Evolutionary conservation across 805 yeast genomes (phyloP).

Genomic region (Metschnikowia anglica): DNA sequence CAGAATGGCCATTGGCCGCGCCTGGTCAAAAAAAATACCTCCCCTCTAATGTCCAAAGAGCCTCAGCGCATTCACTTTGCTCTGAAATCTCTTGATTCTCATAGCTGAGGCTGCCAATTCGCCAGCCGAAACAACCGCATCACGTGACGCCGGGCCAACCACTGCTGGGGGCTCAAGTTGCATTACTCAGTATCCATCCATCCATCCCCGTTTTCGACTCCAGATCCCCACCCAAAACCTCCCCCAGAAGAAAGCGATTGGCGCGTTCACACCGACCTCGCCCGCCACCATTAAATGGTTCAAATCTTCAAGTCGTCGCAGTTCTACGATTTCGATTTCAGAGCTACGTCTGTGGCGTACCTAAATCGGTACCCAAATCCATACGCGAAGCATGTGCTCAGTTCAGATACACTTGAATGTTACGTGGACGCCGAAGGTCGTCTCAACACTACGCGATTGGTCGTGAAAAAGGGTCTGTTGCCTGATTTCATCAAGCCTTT

Average conservation of each 20-base stretch:
- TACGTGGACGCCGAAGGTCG: conserved; percentile 60
- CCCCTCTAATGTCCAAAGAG: too few relatives aligned
- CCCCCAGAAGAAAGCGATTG: neutral
- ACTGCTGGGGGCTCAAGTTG: too few relatives aligned
- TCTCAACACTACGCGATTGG: conserved; percentile 68
- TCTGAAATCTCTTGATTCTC: too few relatives aligned
- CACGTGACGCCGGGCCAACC: too few relatives aligned
- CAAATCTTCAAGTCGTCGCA: conserved; percentile 57
- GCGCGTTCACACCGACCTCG: neutral
- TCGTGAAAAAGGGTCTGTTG: conserved; percentile 74
- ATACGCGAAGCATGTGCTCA: conserved; percentile 77
- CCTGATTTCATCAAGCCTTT: conserved; percentile 80
- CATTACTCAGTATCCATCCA: too few relatives aligned
- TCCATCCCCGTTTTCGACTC: too few relatives aligned
- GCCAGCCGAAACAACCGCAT: too few relatives aligned
- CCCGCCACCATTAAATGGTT: conserved; percentile 50
- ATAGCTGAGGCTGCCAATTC: too few relatives aligned
- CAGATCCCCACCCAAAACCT: too few relatives aligned
- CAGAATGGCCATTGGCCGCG: too few relatives aligned
- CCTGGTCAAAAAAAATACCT: too few relatives aligned
- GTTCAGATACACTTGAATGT: conserved; percentile 72
- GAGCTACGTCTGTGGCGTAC: conserved; percentile 72
- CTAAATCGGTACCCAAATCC: conserved; percentile 69
- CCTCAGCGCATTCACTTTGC: too few relatives aligned
- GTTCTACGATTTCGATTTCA: conserved; percentile 61